Evolutionary conservation across 495 filamentous ascomycete species (phyloP).

Genomic region (Cercophora scortea): DNA sequence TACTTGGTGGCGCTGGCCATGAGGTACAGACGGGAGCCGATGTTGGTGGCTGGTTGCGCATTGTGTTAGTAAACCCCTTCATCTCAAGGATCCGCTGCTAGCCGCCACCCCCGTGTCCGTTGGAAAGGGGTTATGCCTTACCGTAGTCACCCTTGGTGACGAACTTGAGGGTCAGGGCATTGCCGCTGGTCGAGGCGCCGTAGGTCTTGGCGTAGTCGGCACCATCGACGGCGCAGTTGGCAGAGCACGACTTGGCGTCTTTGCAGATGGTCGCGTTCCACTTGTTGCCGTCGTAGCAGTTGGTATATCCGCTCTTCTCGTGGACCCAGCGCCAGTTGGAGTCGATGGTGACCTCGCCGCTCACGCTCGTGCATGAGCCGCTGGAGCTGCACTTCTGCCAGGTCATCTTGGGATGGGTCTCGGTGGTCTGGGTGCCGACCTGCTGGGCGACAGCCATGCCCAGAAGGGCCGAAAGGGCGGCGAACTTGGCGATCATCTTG

Average conservation of each 20-base stretch:
- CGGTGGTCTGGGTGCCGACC: conserved; percentile 45
- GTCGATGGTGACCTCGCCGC: conserved; percentile 37
- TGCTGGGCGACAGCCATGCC: conserved; percentile 41
- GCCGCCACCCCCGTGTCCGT: neutral
- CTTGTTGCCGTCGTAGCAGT: conserved; percentile 42
- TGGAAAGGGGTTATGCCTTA: conserved; percentile 4
- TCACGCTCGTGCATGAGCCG: conserved; percentile 37
- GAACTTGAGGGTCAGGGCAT: conserved; percentile 41
- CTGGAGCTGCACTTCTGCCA: conserved; percentile 47
- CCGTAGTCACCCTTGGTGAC: conserved; percentile 43
- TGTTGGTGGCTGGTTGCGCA: conserved; percentile 26
- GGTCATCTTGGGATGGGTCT: conserved; percentile 50
- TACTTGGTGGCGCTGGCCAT: conserved; percentile 44
- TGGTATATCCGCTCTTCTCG: conserved; percentile 23
- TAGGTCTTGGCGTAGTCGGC: conserved; percentile 39
- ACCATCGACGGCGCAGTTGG: conserved; percentile 39
- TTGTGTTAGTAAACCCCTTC: neutral
- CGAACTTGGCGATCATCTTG: conserved; percentile 18
- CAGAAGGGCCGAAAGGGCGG: conserved; percentile 27
- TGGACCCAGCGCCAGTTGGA: conserved; percentile 45
- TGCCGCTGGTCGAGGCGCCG: conserved; percentile 36
- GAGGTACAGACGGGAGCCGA: conserved; percentile 46
- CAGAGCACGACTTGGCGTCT: conserved; percentile 28
- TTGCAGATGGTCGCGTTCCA: conserved; percentile 35
- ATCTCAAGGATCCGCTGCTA: neutral